phyloP scores from a whole-genome alignment of 768 basidiomycete genomes.

The Boletus insuetus region DNA sequence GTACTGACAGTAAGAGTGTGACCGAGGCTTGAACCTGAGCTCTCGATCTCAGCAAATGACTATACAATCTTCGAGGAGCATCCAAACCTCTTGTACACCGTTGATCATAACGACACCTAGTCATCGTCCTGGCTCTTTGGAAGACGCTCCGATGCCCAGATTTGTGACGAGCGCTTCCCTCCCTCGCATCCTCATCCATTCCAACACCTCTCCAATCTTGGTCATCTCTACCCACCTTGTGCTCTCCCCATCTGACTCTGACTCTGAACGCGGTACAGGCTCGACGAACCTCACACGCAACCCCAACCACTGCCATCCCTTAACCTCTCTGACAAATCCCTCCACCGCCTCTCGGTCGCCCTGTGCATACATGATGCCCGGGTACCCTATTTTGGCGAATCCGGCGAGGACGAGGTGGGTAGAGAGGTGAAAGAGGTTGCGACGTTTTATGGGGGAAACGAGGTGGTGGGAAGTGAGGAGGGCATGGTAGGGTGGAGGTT shows the following conservation, averaged over 20 bases:
- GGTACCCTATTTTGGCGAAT: slow-evolving; percentile 60
- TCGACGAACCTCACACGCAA: slow-evolving; percentile 62
- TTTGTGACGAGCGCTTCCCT: slow-evolving; percentile 55
- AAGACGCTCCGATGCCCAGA: slow-evolving; percentile 58
- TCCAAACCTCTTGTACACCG: too few species aligned
- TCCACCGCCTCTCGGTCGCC: slow-evolving; percentile 22
- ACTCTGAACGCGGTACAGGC: slow-evolving; percentile 12
- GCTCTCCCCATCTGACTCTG: not conserved
- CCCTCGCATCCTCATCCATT: slow-evolving; percentile 60
- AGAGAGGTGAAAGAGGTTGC: slow-evolving; percentile 55
- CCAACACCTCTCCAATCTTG: slow-evolving; percentile 67
- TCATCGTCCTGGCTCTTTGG: not conserved
- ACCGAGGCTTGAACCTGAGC: too few species aligned
- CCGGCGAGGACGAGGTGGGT: slow-evolving; percentile 53
- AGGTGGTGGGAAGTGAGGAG: slow-evolving; percentile 75
- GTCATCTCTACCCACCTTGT: slow-evolving; percentile 58
- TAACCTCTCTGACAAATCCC: slow-evolving; percentile 65
- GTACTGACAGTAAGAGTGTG: too few species aligned
- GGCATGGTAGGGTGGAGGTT: slow-evolving; percentile 44
- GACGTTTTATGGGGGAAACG: slow-evolving; percentile 60
- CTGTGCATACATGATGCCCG: not conserved
- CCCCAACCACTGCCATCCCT: slow-evolving; percentile 78
- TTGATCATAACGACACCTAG: too few species aligned
- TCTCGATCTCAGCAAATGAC: too few species aligned
- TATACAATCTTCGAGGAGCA: too few species aligned